Evolutionary conservation across 2,329 filamentous ascomycete species (phyloP).

Genomic region (Penicillium sp.): DNA sequence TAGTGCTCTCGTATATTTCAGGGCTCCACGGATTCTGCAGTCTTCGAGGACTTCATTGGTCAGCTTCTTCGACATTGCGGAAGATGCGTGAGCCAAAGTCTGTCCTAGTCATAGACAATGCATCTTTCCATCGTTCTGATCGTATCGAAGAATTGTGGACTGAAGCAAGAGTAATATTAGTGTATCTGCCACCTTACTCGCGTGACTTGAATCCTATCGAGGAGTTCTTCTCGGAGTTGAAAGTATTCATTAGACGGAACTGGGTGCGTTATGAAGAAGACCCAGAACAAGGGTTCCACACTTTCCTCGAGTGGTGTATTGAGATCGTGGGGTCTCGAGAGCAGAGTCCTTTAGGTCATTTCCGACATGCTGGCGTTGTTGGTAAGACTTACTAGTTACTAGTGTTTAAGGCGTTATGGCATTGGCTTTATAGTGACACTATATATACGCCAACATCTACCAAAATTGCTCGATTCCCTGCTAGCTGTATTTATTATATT

Average conservation of each 20-base stretch:
- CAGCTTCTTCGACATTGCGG: too few relatives aligned
- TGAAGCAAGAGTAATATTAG: constrained; percentile 1
- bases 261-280: background rate
- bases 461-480: too few relatives aligned
- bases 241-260: constrained; percentile 1
- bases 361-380: background rate
- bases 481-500: too few relatives aligned
- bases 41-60: too few relatives aligned
- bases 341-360: background rate
- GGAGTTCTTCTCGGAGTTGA: background rate
- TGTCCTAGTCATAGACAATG: too few relatives aligned
- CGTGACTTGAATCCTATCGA: constrained; percentile 1
- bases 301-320: constrained; percentile 6
- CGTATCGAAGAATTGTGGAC: background rate
- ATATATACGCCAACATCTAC: too few relatives aligned
- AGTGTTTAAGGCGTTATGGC: too few relatives aligned
- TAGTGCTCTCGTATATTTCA: too few relatives aligned
- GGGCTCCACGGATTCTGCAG: too few relatives aligned
- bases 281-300: background rate
- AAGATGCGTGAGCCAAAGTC: too few relatives aligned
- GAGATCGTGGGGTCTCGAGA: background rate
- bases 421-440: too few relatives aligned
- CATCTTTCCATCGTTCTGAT: background rate
- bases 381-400: too few relatives aligned
- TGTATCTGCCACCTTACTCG: constrained; percentile 1